phyloP scores from a whole-genome alignment of 345 rosid species.

The Euphorbia lathyris region DNA sequence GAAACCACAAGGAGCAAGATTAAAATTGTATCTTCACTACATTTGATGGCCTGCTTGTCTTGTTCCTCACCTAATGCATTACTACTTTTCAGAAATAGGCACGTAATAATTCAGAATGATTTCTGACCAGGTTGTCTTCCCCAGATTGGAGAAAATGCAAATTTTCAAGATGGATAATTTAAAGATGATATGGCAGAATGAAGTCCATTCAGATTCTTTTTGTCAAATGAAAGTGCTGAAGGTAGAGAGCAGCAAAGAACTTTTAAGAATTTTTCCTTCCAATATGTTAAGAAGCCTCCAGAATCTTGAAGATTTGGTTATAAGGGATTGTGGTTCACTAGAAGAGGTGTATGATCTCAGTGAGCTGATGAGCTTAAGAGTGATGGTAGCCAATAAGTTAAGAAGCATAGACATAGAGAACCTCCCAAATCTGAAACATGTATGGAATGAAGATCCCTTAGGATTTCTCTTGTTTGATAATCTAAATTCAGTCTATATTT shows the following conservation, averaged over 20 bases:
- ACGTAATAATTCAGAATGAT: not conserved
- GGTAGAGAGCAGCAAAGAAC: not conserved
- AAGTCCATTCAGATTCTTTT: not conserved
- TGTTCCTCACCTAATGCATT: not conserved
- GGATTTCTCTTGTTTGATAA: slow-evolving; percentile 9
- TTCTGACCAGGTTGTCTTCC: slow-evolving; percentile 7
- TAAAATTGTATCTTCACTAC: not conserved
- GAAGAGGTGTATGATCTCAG: slow-evolving; percentile 18
- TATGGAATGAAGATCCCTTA: slow-evolving; percentile 16
- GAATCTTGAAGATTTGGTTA: not conserved
- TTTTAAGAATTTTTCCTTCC: slow-evolving; percentile 5
- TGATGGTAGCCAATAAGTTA: not conserved
- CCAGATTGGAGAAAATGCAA: not conserved
- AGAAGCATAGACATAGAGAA: not conserved
- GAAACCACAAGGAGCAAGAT: not conserved
- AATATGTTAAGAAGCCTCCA: not conserved
- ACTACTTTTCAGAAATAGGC: not conserved
- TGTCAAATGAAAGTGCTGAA: not conserved
- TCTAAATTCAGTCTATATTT: not conserved
- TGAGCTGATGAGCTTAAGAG: not conserved
- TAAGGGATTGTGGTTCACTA: not conserved
- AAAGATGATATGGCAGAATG: slow-evolving; percentile 5
- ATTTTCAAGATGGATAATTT: not conserved
- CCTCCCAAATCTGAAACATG: slow-evolving; percentile 13
- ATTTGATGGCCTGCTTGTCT: not conserved